Percentiles rank a stretch among this genome's conserved stretches.
Conservation (phyloP, 176 grass and related monocot species). For the Saccharum spontaneum region DNA sequence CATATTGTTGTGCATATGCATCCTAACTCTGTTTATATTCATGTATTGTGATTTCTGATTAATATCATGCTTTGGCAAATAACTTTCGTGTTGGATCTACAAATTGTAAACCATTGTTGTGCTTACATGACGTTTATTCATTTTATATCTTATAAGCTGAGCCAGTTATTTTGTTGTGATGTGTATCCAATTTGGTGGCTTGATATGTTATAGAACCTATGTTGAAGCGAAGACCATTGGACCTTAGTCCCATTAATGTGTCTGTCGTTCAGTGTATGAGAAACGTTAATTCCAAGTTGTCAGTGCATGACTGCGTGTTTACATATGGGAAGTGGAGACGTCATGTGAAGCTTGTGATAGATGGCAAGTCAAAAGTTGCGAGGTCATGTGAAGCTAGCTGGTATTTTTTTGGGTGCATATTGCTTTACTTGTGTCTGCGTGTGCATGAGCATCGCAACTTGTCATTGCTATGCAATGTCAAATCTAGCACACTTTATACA, state of each 20-base stretch:
- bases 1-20: neutral
- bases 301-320: neutral
- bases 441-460: neutral
- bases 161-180: constrained; percentile 16
- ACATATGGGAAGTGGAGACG: neutral
- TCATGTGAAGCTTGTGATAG: constrained; percentile 4
- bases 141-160: neutral
- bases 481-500: no score
- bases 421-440: neutral
- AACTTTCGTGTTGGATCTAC: neutral
- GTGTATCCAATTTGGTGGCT: neutral
- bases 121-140: neutral
- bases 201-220: neutral
- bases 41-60: neutral
- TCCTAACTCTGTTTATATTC: neutral
- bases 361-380: neutral
- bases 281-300: neutral
- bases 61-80: neutral
- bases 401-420: neutral
- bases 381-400: neutral
- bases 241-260: neutral
- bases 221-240: neutral
- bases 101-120: neutral
- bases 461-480: neutral
- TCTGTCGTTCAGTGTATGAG: neutral